Evolutionary conservation across 2,329 filamentous ascomycete genomes (phyloP), one percentile per base, ranked within the genome.

Genomic region (Calonectria pseudoturangicola): DNA sequence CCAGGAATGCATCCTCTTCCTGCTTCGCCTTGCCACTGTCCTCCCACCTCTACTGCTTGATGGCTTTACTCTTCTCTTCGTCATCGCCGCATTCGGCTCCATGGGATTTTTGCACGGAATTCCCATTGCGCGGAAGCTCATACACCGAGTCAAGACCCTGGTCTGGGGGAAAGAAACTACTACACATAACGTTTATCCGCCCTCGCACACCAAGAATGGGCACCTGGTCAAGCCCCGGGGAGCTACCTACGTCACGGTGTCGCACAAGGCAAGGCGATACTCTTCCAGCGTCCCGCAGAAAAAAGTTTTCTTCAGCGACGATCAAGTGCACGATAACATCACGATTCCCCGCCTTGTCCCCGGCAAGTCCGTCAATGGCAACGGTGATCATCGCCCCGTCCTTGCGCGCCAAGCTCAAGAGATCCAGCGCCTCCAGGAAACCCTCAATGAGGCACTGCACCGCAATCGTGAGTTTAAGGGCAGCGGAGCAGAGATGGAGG

Each of bases 71-170:
- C 21, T 58, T 27, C 33, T 58, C 30, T 1, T 58, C 54, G 33
- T 58, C 54, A 58, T 58, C 54, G 54, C 54, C 54, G 54, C 54
- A 58, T 58, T 58, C 54, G n/a, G 54, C 33, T 39, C 30, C 6
- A n/a, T 58, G 54, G n/a, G 30, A 25, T 15, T 21, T n/a, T 33
- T 58, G n/a, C 54, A 58, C 25, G 54, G 54, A 7, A 39, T 58
- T 27, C 54, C 54, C n/a, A 39, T 58, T 15, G 13, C 25, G 28
- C 30, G 33, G 33, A 58, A 25, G 12, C 30, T 58, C 54, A 3
- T 25, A 4, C n/a, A 58, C n/a, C 54, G 54, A 58, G 54, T 58
- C 54, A 58, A 58, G 54, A 58, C 54, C 54, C 54, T 39, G n/a
- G 54, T 25, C 54, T 33, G 54, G 54, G 54, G 54, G 54, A 36